Conservation (phyloP, 2,329 filamentous ascomycete genomes). For the Epichloe typhina region DNA sequence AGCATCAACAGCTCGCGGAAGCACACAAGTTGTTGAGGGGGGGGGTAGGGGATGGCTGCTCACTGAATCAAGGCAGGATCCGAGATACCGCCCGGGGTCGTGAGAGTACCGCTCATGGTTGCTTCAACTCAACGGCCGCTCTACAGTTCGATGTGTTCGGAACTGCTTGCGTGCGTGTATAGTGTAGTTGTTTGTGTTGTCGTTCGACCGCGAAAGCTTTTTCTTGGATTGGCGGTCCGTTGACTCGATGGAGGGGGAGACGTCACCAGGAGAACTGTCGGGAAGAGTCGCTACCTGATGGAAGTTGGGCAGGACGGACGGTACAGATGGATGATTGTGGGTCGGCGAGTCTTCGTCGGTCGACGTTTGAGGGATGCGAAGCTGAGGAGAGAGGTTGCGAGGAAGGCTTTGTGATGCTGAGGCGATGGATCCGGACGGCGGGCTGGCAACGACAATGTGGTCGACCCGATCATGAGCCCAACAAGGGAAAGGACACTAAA, state of each 20-base stretch:
- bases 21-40: neutral
- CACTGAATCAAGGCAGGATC: slow-evolving; percentile 55
- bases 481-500: slow-evolving; percentile 12
- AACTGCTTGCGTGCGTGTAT: neutral
- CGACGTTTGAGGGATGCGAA: neutral
- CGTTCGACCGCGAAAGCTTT: neutral
- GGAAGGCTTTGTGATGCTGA: slow-evolving; percentile 6
- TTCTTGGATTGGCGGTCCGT: slow-evolving; percentile 1
- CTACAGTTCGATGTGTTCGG: neutral
- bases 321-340: neutral
- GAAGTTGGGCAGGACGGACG: neutral
- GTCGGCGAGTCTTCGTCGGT: neutral
- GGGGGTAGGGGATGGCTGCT: slow-evolving; percentile 10
- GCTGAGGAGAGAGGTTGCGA: slow-evolving; percentile 1
- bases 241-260: slow-evolving; percentile 1
- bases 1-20: slow-evolving; percentile 1
- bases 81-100: slow-evolving; percentile 45
- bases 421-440: slow-evolving; percentile 18
- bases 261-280: slow-evolving; percentile 1
- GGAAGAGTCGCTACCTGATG: neutral
- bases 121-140: slow-evolving; percentile 5
- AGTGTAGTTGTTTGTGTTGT: neutral
- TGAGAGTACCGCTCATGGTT: slow-evolving; percentile 24
- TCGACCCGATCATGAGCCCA: slow-evolving; percentile 16
- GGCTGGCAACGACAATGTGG: slow-evolving; percentile 17